phyloP scores from a whole-genome alignment of 148 eudicot genomes.

The Persicaria tinctoria region DNA sequence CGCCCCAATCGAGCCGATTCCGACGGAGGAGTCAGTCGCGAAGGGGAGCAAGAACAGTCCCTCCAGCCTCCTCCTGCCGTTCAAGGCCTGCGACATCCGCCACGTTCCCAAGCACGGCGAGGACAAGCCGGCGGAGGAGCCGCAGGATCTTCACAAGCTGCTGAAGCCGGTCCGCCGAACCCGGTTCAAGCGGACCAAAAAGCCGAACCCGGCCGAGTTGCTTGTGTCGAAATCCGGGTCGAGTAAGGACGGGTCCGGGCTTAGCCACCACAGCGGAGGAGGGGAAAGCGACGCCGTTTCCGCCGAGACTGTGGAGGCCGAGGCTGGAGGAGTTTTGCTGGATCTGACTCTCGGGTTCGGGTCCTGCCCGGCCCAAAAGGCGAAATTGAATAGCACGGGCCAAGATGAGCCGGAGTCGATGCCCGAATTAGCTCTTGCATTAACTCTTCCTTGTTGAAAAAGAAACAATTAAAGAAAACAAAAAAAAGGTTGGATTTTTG shows the following conservation, averaged over 20 bases:
- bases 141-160: constrained; percentile 6
- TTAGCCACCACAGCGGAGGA: constrained; percentile 4
- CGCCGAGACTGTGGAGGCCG: not conserved
- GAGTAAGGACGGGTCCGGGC: constrained; percentile 1
- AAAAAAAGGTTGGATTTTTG: not conserved
- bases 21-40: constrained; percentile 9
- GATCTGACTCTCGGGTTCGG: constrained; percentile 8
- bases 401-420: not conserved
- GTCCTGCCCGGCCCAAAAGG: constrained; percentile 10
- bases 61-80: constrained; percentile 7
- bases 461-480: not conserved
- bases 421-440: not conserved
- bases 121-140: not conserved
- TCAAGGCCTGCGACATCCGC: constrained; percentile 24
- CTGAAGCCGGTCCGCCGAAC: not conserved
- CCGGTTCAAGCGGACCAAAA: constrained; percentile 6
- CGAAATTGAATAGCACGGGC: not conserved
- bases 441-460: not conserved
- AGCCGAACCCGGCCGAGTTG: not conserved
- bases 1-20: constrained; percentile 24
- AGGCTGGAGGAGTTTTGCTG: constrained; percentile 4
- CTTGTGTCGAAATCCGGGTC: not conserved
- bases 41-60: not conserved
- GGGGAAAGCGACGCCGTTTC: not conserved
- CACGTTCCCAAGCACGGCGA: constrained; percentile 14